These are phyloP conservation scores for rapeseed (Brassica napus) DNA, from an alignment of 345 rosid species.

Conservation along the genomic window Da-Ae NC_063451.1:680501-681000, in stretches of 20 bases:
- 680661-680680: not conserved
- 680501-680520: not conserved
- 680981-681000: constrained; percentile 51
- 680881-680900: constrained; percentile 60
- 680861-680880: constrained; percentile 33
- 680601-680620: not conserved
- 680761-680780: constrained; percentile 26
- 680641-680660: too few relatives aligned
- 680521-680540: not conserved
- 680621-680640: not conserved
- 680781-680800: constrained; percentile 14
- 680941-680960: constrained; percentile 66
- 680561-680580: not conserved
- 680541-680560: not conserved
- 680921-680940: constrained; percentile 74
- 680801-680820: constrained; percentile 15
- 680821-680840: not conserved
- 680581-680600: not conserved
- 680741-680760: not conserved
- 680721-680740: constrained; percentile 20
- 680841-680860: constrained; percentile 55
- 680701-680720: not conserved
- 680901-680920: constrained; percentile 58
- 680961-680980: constrained; percentile 66
- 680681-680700: not conserved